Evolutionary conservation across 2,329 filamentous ascomycete species (phyloP).

Genomic region (Hymenoscyphus fraxineus): DNA sequence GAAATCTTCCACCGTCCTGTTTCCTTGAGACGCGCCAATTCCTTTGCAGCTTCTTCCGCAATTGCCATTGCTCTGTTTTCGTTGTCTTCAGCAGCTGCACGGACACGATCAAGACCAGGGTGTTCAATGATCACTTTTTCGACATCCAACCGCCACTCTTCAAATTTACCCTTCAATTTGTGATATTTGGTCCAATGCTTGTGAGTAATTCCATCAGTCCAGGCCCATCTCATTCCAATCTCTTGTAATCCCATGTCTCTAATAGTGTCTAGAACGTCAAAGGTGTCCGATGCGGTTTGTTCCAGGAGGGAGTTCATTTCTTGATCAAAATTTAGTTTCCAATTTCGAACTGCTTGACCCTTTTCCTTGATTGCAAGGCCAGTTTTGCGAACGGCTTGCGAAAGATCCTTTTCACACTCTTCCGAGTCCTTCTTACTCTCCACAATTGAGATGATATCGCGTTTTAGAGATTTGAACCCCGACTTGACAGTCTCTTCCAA

Average conservation of each 20-base stretch:
- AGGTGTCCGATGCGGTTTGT: conserved; percentile 58
- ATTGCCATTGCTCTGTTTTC: conserved; percentile 77
- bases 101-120: conserved; percentile 64
- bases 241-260: conserved; percentile 68
- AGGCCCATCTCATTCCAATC: conserved; percentile 79
- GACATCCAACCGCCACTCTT: conserved; percentile 80
- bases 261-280: conserved; percentile 65
- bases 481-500: conserved; percentile 64
- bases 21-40: conserved; percentile 76
- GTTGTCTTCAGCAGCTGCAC: conserved; percentile 63
- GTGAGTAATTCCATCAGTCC: conserved; percentile 93
- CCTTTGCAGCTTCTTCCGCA: conserved; percentile 73
- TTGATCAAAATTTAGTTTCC: conserved; percentile 56
- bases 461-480: conserved; percentile 63
- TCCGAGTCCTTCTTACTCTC: conserved; percentile 52
- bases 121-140: conserved; percentile 72
- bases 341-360: conserved; percentile 60
- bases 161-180: conserved; percentile 75
- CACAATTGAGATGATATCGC: conserved; percentile 61
- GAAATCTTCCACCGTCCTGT: conserved; percentile 80
- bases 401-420: conserved; percentile 48
- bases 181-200: conserved; percentile 97
- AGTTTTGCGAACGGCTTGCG: conserved; percentile 51
- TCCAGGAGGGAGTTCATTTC: conserved; percentile 54
- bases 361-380: conserved; percentile 60